Evolutionary conservation across 1,139 yeast species (phyloP).

Genomic region (Yamadazyma trypodendri): DNA sequence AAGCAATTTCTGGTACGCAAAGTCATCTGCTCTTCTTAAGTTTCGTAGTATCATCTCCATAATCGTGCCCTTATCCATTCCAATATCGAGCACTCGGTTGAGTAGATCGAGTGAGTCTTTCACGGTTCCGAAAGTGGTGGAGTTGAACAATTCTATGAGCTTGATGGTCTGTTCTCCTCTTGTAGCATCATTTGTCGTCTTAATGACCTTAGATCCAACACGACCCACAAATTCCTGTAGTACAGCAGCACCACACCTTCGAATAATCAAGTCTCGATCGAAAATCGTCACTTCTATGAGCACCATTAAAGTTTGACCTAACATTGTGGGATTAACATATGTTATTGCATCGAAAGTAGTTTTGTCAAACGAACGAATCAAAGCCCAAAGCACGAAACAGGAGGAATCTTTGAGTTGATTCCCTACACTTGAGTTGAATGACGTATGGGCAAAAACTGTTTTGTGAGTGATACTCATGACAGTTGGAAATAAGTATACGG

Average conservation of each 20-base stretch:
- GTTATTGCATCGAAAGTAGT: conserved; percentile 14
- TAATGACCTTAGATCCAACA: conserved; percentile 40
- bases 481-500: conserved; percentile 22
- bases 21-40: conserved; percentile 20
- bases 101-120: conserved; percentile 27
- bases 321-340: conserved; percentile 12
- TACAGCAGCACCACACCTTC: conserved; percentile 86
- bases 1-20: conserved; percentile 35
- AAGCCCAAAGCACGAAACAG: conserved; percentile 61
- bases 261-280: conserved; percentile 70
- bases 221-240: conserved; percentile 84
- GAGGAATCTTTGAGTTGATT: conserved; percentile 79
- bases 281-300: conserved; percentile 57
- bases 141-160: conserved; percentile 54
- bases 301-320: conserved; percentile 33
- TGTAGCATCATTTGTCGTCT: conserved; percentile 14
- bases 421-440: conserved; percentile 50
- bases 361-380: conserved; percentile 25
- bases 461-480: conserved; percentile 34
- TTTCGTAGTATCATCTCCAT: conserved; percentile 25
- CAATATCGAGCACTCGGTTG: conserved; percentile 26
- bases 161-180: conserved; percentile 43
- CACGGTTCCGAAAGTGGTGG: conserved; percentile 15
- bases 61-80: conserved; percentile 26
- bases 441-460: conserved; percentile 34